These are phyloP conservation scores for Microthlaspi erraticum DNA, from an alignment of 345 rosid genomes.

Conservation along the genomic window DNA sequence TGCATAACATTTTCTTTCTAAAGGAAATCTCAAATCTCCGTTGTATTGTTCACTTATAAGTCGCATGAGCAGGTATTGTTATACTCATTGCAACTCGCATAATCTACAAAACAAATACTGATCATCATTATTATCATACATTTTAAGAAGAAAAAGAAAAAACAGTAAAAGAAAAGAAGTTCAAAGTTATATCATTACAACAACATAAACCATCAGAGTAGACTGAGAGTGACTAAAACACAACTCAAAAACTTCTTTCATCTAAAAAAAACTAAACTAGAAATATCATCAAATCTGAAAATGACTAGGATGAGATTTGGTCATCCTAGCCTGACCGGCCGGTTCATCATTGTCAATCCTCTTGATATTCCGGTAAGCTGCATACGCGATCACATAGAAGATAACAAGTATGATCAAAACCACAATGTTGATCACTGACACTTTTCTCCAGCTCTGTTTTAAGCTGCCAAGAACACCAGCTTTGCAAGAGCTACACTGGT, in stretches of 20 bases:
- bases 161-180: background rate
- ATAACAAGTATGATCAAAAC: constrained; percentile 78
- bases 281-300: constrained; percentile 49
- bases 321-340: constrained; percentile 75
- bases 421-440: constrained; percentile 78
- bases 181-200: background rate
- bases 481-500: constrained; percentile 82
- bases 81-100: background rate
- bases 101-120: background rate
- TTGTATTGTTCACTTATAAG: background rate
- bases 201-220: background rate
- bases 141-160: background rate
- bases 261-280: background rate
- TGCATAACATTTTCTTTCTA: background rate
- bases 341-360: constrained; percentile 86
- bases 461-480: constrained; percentile 92
- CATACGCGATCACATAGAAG: constrained; percentile 71
- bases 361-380: constrained; percentile 79
- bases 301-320: constrained; percentile 73
- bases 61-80: background rate
- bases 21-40: background rate
- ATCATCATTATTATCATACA: background rate
- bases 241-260: background rate
- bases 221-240: background rate
- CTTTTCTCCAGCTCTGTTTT: constrained; percentile 95